Base-by-base conservation (phyloP, 306 rosid species). In the Cajanus cajan region DNA sequence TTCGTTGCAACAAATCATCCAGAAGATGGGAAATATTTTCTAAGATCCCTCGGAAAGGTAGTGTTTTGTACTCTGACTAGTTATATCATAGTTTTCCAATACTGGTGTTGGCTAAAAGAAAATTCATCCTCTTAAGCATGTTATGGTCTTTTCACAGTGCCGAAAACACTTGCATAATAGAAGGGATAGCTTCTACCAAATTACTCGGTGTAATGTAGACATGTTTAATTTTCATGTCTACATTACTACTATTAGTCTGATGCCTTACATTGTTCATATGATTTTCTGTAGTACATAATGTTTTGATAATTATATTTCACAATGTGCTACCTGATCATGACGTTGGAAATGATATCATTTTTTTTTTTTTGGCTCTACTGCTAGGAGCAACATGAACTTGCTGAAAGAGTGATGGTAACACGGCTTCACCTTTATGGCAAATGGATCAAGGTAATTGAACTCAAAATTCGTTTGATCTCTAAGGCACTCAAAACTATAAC, bases 351-450 rank as follows among this genome's bases (percentile, higher is more conserved):
- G 68, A 14, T 43, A 22, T 5, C 41, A 68, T 82, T 33, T 28
- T 9, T 76, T 6, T 54, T 71, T 66, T 54, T 71, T 66, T 70
- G 6, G 16, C 13, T 16, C 55, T 8, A 68, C 86, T 80, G 68
- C 68, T 79, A 95, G 98, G 98, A 95, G 88, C 89, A 74, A 36
- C 98, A 87, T 31, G 90, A 86, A 25, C 98, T 95, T 73, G 98
- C 98, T 4, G 98, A 95, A 79, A 88, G 98, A 87, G 98, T 95
- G 74, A 95, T 95, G 98, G 74, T 95, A 72, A 92, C 98, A 19
- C 73, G 98, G 79, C 98, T 95, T 71, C 91, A 92, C 78, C 94
- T 95, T 36, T 95, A 92, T 74, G 89, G 96, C 31, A 92, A 92
- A 92, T 95, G 98, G 98, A 70, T 89, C 47, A 91, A 95, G 98